Conservation (phyloP, 139 green algal genomes). For the Zygnema circumcarinatum region DNA sequence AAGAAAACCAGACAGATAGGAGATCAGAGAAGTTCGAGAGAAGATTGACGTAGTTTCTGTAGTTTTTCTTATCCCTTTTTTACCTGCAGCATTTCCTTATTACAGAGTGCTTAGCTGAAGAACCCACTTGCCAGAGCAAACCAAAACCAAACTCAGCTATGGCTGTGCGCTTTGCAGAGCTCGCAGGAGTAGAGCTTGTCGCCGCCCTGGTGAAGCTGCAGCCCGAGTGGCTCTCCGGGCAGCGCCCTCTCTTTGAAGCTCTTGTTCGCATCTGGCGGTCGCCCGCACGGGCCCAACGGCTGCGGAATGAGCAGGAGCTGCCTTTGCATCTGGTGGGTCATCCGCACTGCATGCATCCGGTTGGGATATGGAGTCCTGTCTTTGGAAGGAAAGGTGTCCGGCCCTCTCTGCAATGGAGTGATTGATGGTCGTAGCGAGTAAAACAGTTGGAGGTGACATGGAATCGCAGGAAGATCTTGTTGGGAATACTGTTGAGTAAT, state of each 20-base stretch:
- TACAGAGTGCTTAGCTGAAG: no score
- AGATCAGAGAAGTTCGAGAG: no score
- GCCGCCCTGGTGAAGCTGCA: conserved; percentile 76
- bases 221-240: conserved; percentile 59
- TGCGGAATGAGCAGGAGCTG: conserved; percentile 59
- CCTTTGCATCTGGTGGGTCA: conserved; percentile 45
- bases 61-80: no score
- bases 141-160: no score
- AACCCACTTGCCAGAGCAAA: no score
- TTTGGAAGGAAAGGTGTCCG: neutral
- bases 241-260: conserved; percentile 45
- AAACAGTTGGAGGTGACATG: conserved; percentile 60
- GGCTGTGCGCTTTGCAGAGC: no score
- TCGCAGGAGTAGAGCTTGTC: conserved; percentile 83
- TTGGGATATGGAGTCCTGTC: neutral
- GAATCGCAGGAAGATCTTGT: conserved; percentile 54
- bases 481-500: no score
- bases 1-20: no score
- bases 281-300: conserved; percentile 20
- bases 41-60: no score
- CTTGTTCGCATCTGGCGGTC: conserved; percentile 56
- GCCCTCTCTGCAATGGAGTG: conserved; percentile 11
- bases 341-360: neutral
- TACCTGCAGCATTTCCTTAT: no score
- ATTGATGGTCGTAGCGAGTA: conserved; percentile 35